These are phyloP conservation scores for Garcia nutans DNA, from an alignment of 345 rosid genomes.

Conservation along the genomic window DNA sequence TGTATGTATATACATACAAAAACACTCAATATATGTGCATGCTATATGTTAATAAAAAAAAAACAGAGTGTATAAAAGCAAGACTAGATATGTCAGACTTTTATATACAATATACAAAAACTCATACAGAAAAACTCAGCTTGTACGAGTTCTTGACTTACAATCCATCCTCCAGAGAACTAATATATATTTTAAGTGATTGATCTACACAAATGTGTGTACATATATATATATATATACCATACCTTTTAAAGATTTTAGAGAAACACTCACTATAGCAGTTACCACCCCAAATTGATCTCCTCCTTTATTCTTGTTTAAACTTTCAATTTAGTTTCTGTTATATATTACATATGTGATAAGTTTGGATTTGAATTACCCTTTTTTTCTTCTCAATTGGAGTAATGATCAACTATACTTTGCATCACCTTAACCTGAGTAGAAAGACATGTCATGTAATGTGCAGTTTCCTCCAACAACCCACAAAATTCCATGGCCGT, in stretches of 20 bases:
- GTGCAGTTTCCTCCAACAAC: conserved; percentile 43
- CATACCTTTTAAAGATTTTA: neutral
- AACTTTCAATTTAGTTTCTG: neutral
- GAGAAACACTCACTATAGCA: neutral
- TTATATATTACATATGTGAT: too few relatives aligned
- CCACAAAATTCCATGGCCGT: conserved; percentile 28
- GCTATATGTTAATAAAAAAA: neutral
- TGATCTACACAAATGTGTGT: neutral
- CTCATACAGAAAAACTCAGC: neutral
- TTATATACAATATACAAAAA: neutral
- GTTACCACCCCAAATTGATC: neutral
- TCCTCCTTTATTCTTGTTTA: neutral
- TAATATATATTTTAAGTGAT: neutral
- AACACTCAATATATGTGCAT: neutral
- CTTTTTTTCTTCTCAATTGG: neutral
- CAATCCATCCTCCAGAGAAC: neutral
- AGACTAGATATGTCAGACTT: neutral
- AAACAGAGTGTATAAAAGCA: neutral
- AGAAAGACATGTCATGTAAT: conserved; percentile 34
- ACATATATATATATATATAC: neutral
- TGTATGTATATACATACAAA: too few relatives aligned
- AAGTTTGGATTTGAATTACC: neutral
- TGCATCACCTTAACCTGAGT: conserved; percentile 45
- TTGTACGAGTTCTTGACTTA: neutral
- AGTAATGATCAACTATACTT: conserved; percentile 28